Base-by-base conservation (phyloP, 495 filamentous ascomycete species). In the Penicillium coffeae region DNA sequence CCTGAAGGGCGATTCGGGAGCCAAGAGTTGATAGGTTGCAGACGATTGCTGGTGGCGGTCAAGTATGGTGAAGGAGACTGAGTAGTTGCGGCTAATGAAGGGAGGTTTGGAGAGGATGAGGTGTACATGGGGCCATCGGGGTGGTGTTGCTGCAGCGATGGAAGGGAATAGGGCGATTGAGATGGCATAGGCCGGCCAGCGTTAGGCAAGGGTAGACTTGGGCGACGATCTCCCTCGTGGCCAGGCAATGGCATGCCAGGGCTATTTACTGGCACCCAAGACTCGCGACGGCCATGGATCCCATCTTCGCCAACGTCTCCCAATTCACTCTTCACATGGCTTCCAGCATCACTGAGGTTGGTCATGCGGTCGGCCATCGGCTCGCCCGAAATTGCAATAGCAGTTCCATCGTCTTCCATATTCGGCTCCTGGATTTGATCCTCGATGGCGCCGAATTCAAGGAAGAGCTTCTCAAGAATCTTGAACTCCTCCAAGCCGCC, bases 401-500 rank as follows among this genome's bases (percentile, higher is more conserved):
- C 58, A 14, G 44, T 59, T 12, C 59, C 58, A 27, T 74, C 70
- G 15, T 77, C 65, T 15, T 68, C 69, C 27, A 41, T 54, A 10
- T 10, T 10, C 1, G 38, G 42, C 18, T 68, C 70, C 3, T 60
- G 56, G n/a, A 67, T 58, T 38, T 63, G 74, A 50, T 75, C 74
- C 8, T 79, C 76, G 20, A 77, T 69, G 14, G 58, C 70, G 12
- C 77, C 79, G 52, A 79, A 81, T 27, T 83, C 80, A 13, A 78
- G 71, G 52, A 83, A 75, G 2, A 76, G 60, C 67, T 74, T 77
- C 49, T 81, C 79, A 3, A 82, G 65, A 10, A 76, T 66, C 52
- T 80, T 85, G 59, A 87, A 89, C 59, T 90, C 87, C 51, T 88
- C 86, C 0, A 88, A 62, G 1, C 83, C 86, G 38, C 83, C 86